These are phyloP conservation scores for Kurtzmaniella quercitrusa DNA, from an alignment of 1,139 yeast species.

Conservation along the genomic window DNA sequence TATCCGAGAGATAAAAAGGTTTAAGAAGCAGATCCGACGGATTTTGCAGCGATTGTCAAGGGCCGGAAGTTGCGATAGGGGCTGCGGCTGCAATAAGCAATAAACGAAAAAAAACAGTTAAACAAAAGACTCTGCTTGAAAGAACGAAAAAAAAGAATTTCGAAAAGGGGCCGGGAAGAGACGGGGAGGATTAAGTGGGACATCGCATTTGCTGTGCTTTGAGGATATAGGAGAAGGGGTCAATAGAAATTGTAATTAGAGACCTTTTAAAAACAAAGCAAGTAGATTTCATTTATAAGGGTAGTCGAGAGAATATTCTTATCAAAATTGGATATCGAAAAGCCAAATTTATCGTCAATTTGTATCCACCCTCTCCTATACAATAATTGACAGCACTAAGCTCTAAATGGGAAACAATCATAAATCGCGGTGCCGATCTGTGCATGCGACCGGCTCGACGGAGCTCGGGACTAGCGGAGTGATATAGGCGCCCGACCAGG, in stretches of 20 bases:
- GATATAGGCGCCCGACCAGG: background rate
- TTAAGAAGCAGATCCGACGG: background rate
- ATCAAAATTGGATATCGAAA: too few species aligned
- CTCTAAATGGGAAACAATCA: background rate
- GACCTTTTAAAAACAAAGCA: too few species aligned
- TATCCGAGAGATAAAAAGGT: background rate
- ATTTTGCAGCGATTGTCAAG: conserved; percentile 1
- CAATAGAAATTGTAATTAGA: too few species aligned
- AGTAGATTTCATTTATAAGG: too few species aligned
- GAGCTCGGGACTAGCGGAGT: background rate
- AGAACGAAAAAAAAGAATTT: background rate
- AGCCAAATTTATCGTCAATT: too few species aligned
- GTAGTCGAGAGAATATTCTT: too few species aligned
- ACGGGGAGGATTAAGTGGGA: background rate
- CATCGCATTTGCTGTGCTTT: background rate
- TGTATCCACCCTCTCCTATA: too few species aligned
- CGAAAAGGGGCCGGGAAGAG: background rate
- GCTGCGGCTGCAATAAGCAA: background rate
- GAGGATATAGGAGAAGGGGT: background rate
- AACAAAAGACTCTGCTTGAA: background rate
- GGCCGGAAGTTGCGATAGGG: conserved; percentile 1
- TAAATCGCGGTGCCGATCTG: background rate
- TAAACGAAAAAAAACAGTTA: background rate
- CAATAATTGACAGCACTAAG: too few species aligned
- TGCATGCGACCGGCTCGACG: background rate